Evolutionary conservation across 2,329 filamentous ascomycete species (phyloP).

Genomic region (Fusarium avenaceum): DNA sequence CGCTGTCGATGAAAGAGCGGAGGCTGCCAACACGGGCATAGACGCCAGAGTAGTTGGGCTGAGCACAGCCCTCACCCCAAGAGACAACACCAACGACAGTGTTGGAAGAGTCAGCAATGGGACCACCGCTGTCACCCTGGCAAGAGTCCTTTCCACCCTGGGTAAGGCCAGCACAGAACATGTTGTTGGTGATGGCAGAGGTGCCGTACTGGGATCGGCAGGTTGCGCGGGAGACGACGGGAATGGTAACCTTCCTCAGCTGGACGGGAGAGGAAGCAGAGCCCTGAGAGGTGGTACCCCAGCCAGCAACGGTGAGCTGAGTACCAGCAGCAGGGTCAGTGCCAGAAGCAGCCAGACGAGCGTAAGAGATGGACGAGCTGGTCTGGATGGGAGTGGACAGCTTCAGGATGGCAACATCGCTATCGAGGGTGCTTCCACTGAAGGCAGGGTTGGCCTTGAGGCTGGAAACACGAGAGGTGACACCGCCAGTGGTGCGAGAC

Average conservation of each 20-base stretch:
- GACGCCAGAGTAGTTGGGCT: slow-evolving; percentile 46
- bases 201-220: slow-evolving; percentile 46
- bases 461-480: slow-evolving; percentile 42
- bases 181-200: slow-evolving; percentile 48
- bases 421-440: slow-evolving; percentile 28
- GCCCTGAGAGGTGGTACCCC: slow-evolving; percentile 45
- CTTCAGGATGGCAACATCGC: slow-evolving; percentile 51
- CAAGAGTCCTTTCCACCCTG: slow-evolving; percentile 52
- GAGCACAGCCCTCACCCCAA: slow-evolving; percentile 52
- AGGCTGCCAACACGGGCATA: slow-evolving; percentile 49
- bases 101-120: slow-evolving; percentile 46
- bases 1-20: slow-evolving; percentile 48
- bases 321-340: slow-evolving; percentile 47
- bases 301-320: slow-evolving; percentile 46
- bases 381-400: slow-evolving; percentile 43
- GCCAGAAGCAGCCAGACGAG: slow-evolving; percentile 41
- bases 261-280: slow-evolving; percentile 23
- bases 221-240: slow-evolving; percentile 47
- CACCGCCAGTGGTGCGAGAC: slow-evolving; percentile 49
- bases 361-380: slow-evolving; percentile 43
- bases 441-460: slow-evolving; percentile 47
- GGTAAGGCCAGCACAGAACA: slow-evolving; percentile 52
- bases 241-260: slow-evolving; percentile 52
- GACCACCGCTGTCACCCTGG: slow-evolving; percentile 53
- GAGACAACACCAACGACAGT: slow-evolving; percentile 50